These are phyloP conservation scores for Aureobasidium sp. DNA, from an alignment of 2,329 filamentous ascomycete species.

Conservation along the genomic window DNA sequence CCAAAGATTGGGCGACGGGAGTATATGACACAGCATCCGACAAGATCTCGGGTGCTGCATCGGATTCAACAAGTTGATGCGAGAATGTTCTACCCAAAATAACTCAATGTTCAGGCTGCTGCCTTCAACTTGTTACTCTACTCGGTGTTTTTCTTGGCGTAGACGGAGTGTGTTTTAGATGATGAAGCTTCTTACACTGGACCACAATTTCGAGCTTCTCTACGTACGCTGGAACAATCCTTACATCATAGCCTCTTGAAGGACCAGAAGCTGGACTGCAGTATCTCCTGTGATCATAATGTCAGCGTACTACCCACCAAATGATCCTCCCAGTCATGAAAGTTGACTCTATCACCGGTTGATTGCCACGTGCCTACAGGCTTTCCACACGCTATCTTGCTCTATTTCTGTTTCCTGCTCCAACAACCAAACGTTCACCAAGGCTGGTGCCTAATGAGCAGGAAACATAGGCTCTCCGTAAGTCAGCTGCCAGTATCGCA, in stretches of 20 bases:
- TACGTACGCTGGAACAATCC: background rate
- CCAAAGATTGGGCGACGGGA: conserved; percentile 26
- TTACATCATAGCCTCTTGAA: background rate
- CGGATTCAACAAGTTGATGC: background rate
- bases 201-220: background rate
- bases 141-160: background rate
- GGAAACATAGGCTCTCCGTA: background rate
- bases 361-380: background rate
- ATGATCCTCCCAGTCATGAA: background rate
- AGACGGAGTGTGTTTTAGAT: background rate
- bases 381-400: background rate
- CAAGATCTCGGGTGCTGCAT: background rate
- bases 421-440: background rate
- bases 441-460: background rate
- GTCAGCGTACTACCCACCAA: background rate
- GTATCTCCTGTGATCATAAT: background rate
- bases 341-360: background rate
- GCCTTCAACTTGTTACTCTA: background rate
- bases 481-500: background rate
- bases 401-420: background rate
- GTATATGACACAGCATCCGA: conserved; percentile 17
- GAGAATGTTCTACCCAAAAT: background rate
- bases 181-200: background rate
- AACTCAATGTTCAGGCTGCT: background rate
- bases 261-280: background rate